A percentile compares a stretch with the other conserved stretches of the same genome.
Conservation (phyloP, 2,329 filamentous ascomycete genomes). For the Colletotrichum tropicale region DNA sequence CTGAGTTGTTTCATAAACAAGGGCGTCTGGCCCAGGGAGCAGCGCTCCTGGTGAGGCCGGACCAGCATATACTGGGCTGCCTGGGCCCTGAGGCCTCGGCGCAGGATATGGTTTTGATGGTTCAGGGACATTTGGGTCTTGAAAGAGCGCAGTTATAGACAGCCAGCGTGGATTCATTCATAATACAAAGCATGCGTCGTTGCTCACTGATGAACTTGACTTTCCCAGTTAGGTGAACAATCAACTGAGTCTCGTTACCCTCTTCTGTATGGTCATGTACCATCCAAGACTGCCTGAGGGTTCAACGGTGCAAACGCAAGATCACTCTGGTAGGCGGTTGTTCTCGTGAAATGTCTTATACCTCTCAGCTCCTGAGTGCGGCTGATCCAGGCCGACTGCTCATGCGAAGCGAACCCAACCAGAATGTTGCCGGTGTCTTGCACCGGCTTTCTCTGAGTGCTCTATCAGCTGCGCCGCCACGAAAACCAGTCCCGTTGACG, state of each 20-base stretch:
- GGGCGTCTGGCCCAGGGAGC: slow-evolving; percentile 26
- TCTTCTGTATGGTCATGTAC: too few relatives aligned
- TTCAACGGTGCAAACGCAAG: background rate
- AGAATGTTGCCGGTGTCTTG: background rate
- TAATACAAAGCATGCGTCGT: background rate
- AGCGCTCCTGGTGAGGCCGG: slow-evolving; percentile 38
- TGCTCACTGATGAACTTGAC: accelerated
- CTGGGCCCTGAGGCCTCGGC: background rate
- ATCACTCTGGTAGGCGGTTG: background rate
- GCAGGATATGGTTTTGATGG: background rate
- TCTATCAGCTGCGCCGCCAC: background rate
- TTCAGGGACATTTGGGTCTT: background rate
- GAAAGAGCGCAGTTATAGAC: background rate
- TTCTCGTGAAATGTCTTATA: background rate
- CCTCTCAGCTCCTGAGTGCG: background rate
- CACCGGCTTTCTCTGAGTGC: background rate
- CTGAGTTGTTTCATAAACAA: slow-evolving; percentile 22
- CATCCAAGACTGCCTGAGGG: background rate
- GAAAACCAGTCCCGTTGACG: background rate
- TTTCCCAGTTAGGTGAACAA: too few relatives aligned
- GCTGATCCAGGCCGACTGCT: background rate
- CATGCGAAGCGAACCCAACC: background rate
- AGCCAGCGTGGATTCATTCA: background rate
- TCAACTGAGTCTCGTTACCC: too few relatives aligned
- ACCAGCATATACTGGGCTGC: slow-evolving; percentile 38